Percentiles rank a stretch among this genome's conserved stretches.
These are phyloP conservation scores for Wakefieldia striispora DNA, from an alignment of 768 basidiomycete species.

Conservation along the genomic window DNA sequence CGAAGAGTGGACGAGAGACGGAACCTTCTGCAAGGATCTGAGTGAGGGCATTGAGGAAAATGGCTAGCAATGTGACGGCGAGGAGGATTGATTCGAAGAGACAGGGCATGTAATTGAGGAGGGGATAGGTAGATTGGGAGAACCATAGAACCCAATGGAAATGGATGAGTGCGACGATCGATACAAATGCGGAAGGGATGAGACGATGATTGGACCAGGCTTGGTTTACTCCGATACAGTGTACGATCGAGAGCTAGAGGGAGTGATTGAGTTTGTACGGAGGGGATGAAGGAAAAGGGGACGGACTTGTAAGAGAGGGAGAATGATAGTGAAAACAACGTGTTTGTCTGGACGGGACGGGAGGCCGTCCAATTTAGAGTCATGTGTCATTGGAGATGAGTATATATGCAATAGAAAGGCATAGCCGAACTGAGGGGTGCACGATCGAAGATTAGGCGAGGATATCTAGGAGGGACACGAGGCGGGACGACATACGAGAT, in stretches of 20 bases:
- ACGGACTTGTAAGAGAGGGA: slow-evolving; percentile 70
- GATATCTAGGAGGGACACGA: slow-evolving; percentile 3
- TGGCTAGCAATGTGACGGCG: slow-evolving; percentile 54
- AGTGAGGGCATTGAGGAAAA: slow-evolving; percentile 58
- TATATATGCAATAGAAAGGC: slow-evolving; percentile 76
- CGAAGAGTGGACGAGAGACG: slow-evolving; percentile 59
- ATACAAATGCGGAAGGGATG: slow-evolving; percentile 62
- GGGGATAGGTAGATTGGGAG: slow-evolving; percentile 53
- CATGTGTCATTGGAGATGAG: slow-evolving; percentile 61
- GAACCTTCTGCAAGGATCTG: slow-evolving; percentile 64
- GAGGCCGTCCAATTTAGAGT: slow-evolving; percentile 36
- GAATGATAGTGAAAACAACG: slow-evolving; percentile 65
- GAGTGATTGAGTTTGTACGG: background rate
- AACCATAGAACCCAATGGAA: slow-evolving; percentile 62
- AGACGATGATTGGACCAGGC: slow-evolving; percentile 66
- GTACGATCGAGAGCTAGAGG: slow-evolving; percentile 57
- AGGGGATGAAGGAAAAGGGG: slow-evolving; percentile 1
- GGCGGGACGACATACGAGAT: slow-evolving; percentile 51
- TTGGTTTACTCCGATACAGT: slow-evolving; percentile 63
- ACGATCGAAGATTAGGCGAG: background rate
- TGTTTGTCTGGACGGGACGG: slow-evolving; percentile 72
- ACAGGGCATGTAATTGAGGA: slow-evolving; percentile 73
- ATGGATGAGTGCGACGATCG: slow-evolving; percentile 58
- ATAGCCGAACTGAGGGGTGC: slow-evolving; percentile 58
- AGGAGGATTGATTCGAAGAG: slow-evolving; percentile 67